A percentile compares a stretch with the other conserved stretches of the same genome.
phyloP scores from a whole-genome alignment of 805 yeast species.

The Schwanniomyces pseudopolymorphus region DNA sequence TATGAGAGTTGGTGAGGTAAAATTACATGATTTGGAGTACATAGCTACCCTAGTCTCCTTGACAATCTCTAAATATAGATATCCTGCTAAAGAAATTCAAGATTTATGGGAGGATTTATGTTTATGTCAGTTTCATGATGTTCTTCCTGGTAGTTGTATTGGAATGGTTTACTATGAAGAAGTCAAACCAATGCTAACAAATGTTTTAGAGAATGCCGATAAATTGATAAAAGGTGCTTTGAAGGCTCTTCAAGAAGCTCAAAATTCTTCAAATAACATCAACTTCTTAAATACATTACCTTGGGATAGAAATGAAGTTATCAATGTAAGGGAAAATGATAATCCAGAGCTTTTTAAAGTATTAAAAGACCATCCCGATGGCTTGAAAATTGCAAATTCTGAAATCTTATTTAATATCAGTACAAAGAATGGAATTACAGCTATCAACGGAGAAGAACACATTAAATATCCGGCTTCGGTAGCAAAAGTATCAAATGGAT shows the following conservation, averaged over 20 bases:
- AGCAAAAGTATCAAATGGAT: constrained; percentile 34
- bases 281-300: constrained; percentile 55
- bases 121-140: constrained; percentile 95
- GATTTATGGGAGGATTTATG: constrained; percentile 85
- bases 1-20: constrained; percentile 73
- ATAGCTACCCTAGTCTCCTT: constrained; percentile 76
- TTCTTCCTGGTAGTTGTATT: constrained; percentile 95
- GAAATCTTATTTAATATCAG: constrained; percentile 20
- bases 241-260: constrained; percentile 33
- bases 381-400: constrained; percentile 6
- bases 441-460: constrained; percentile 13
- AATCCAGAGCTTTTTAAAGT: constrained; percentile 13
- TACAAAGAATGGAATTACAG: constrained; percentile 16
- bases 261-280: constrained; percentile 1
- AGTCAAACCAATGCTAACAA: constrained; percentile 73
- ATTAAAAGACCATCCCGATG: constrained; percentile 7
- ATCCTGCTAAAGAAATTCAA: constrained; percentile 70
- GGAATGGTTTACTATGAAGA: constrained; percentile 84
- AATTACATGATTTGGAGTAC: constrained; percentile 83
- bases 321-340: constrained; percentile 29
- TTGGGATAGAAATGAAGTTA: constrained; percentile 57
- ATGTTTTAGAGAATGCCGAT: constrained; percentile 54
- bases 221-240: constrained; percentile 53
- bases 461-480: constrained; percentile 52
- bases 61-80: constrained; percentile 50